Conservation (phyloP, 441 rosid genomes). For the Hura crepitans region DNA sequence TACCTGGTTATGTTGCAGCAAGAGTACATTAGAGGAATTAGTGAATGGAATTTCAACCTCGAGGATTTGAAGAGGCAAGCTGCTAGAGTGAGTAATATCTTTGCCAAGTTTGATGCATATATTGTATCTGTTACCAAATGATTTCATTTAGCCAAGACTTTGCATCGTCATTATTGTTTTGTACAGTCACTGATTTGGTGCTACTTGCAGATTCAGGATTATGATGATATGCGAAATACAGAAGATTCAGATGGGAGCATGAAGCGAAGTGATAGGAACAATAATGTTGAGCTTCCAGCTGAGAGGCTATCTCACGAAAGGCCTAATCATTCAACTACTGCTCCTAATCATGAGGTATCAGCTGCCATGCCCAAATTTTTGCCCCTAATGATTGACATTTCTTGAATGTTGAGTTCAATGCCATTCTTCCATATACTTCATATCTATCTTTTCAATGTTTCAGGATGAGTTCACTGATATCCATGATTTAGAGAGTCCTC, state of each 20-base stretch:
- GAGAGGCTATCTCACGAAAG: slow-evolving; percentile 43
- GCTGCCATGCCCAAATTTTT: slow-evolving; percentile 18
- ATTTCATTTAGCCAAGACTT: neutral
- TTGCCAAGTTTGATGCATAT: slow-evolving; percentile 17
- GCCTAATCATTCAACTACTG: slow-evolving; percentile 43
- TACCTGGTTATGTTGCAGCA: slow-evolving; percentile 50
- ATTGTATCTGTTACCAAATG: slow-evolving; percentile 6
- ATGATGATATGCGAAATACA: slow-evolving; percentile 49
- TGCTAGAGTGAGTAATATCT: slow-evolving; percentile 61
- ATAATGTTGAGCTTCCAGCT: slow-evolving; percentile 36
- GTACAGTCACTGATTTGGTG: slow-evolving; percentile 18
- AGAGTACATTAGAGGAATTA: slow-evolving; percentile 94
- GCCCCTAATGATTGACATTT: neutral
- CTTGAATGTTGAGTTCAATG: neutral
- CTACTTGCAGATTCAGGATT: slow-evolving; percentile 62
- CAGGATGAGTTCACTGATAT: slow-evolving; percentile 69
- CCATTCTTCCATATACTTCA: slow-evolving; percentile 24
- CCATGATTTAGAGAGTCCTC: slow-evolving; percentile 69
- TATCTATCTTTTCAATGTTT: slow-evolving; percentile 25
- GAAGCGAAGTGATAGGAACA: slow-evolving; percentile 42
- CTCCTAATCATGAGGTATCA: slow-evolving; percentile 56
- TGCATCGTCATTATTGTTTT: neutral
- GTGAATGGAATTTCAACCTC: slow-evolving; percentile 99
- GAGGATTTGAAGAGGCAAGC: slow-evolving; percentile 94
- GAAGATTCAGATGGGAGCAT: slow-evolving; percentile 42